Conservation (phyloP, 768 basidiomycete genomes). For the Lactifluus echinatus region DNA sequence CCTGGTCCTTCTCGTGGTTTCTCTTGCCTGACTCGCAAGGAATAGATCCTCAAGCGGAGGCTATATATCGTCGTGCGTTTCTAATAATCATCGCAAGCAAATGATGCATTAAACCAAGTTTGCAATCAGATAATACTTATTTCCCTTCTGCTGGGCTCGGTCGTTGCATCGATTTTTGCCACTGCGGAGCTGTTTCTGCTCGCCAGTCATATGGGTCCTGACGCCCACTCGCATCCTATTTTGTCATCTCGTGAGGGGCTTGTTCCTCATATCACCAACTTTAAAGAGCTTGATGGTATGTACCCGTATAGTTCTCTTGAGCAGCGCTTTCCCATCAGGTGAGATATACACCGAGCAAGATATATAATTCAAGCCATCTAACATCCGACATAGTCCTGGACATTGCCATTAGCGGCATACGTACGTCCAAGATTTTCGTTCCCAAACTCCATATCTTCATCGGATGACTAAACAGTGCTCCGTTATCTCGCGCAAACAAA, state of each 20-base stretch:
- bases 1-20: neutral
- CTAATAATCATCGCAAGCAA: neutral
- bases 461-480: neutral
- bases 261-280: neutral
- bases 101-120: neutral
- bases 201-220: neutral
- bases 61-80: conserved; percentile 1
- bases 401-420: neutral
- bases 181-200: neutral
- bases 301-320: neutral
- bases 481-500: neutral
- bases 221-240: too few species aligned
- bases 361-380: neutral
- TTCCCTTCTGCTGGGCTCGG: neutral
- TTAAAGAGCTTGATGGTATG: neutral
- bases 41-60: neutral
- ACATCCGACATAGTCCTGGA: neutral
- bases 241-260: neutral
- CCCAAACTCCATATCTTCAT: neutral
- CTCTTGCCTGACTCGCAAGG: neutral
- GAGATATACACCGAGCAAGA: neutral
- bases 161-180: neutral
- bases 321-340: neutral
- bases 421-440: neutral
- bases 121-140: neutral